Evolutionary conservation across 306 rosid species (phyloP).

Genomic region (Acacia melanoxylon): DNA sequence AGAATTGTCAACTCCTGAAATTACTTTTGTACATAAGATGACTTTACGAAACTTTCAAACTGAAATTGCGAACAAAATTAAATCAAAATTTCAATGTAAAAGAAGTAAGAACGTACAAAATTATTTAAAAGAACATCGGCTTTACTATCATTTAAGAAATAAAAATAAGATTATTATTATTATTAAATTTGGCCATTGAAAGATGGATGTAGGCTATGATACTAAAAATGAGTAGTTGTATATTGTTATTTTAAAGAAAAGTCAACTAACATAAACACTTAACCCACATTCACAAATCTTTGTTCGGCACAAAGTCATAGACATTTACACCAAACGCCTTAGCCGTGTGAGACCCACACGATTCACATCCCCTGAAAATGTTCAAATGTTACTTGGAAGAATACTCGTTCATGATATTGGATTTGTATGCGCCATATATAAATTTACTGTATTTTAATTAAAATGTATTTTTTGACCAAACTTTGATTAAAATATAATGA

Average conservation of each 20-base stretch:
- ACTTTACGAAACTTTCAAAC: not conserved
- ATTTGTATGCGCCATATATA: not conserved
- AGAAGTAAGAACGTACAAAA: not conserved
- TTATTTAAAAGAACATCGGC: not conserved
- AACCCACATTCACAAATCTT: not conserved
- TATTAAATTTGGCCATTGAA: not conserved
- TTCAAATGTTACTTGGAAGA: not conserved
- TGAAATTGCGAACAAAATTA: not conserved
- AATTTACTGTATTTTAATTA: no score
- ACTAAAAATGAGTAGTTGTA: no score
- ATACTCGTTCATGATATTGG: no score
- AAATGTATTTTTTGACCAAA: no score
- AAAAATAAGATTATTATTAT: not conserved
- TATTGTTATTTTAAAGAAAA: not conserved
- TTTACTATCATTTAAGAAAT: not conserved
- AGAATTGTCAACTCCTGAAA: not conserved
- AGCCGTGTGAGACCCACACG: conserved; percentile 29
- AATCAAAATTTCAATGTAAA: not conserved
- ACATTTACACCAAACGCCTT: not conserved
- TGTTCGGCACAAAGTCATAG: not conserved
- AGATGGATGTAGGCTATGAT: not conserved
- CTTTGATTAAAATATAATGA: no score
- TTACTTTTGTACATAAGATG: not conserved
- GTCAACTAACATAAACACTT: not conserved
- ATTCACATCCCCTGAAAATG: not conserved